Conservation (phyloP, 1,284 basidiomycete genomes). For the Apiotrichum mycotoxinovorans region DNA sequence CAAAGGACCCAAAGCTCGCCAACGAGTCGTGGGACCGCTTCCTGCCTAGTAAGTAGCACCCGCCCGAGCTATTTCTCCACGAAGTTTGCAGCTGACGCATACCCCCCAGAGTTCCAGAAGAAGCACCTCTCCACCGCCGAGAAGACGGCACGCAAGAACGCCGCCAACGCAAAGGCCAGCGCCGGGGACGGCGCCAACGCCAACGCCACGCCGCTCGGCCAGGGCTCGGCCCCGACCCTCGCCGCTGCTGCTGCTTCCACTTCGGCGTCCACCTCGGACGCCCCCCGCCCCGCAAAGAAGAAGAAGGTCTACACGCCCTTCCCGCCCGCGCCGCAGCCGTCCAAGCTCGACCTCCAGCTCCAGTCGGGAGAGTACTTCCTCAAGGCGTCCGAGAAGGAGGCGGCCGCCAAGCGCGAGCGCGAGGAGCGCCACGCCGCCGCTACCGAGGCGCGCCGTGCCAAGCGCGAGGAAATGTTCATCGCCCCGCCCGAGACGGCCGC, state of each 20-base stretch:
- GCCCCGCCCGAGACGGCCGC: slow-evolving; percentile 71
- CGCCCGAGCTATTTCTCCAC: background rate
- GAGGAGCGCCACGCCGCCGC: slow-evolving; percentile 67
- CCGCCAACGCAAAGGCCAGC: slow-evolving; percentile 44
- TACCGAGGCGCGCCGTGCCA: slow-evolving; percentile 63
- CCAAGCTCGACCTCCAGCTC: slow-evolving; percentile 92
- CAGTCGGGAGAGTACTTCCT: slow-evolving; percentile 98
- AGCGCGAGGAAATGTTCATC: slow-evolving; percentile 77
- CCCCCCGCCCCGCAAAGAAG: slow-evolving; percentile 49
- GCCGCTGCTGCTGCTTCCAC: slow-evolving; percentile 8
- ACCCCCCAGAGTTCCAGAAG: slow-evolving; percentile 72
- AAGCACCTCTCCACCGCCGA: slow-evolving; percentile 86
- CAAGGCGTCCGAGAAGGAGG: slow-evolving; percentile 61
- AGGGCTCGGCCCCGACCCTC: background rate
- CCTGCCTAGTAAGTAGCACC: slow-evolving; percentile 62
- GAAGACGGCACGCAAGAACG: slow-evolving; percentile 83
- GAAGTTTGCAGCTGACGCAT: background rate
- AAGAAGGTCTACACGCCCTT: slow-evolving; percentile 99
- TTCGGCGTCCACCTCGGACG: slow-evolving; percentile 9
- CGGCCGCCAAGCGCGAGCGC: slow-evolving; percentile 40
- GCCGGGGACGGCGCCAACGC: slow-evolving; percentile 14
- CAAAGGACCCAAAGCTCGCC: slow-evolving; percentile 95
- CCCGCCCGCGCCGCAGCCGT: slow-evolving; percentile 88
- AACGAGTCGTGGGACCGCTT: slow-evolving; percentile 96
- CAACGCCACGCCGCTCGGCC: slow-evolving; percentile 23